These are phyloP conservation scores for Pythium plurisporium DNA, from an alignment of 352 stramenopile species.

Conservation along the genomic window DNA sequence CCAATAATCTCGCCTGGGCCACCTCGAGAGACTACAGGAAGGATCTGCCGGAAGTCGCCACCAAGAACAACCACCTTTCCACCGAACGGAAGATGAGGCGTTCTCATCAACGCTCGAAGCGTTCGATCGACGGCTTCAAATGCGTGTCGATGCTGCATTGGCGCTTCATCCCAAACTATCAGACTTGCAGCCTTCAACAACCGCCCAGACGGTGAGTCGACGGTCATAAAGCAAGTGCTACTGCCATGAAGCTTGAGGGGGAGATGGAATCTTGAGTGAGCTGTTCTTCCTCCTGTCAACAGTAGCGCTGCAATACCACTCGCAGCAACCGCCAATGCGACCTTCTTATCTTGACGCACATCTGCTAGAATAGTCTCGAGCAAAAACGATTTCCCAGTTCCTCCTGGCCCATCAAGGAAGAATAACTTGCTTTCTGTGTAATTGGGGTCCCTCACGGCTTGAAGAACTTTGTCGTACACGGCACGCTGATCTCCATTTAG, in stretches of 20 bases:
- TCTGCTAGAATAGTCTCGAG: conserved; percentile 21
- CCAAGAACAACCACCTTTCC: conserved; percentile 7
- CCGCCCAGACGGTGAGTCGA: background rate
- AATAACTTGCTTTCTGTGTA: conserved; percentile 9
- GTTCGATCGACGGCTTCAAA: conserved; percentile 8
- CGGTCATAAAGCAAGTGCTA: background rate
- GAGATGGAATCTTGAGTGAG: conserved; percentile 25
- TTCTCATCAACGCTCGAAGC: background rate
- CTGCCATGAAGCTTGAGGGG: background rate
- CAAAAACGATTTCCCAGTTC: conserved; percentile 31
- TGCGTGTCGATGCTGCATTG: background rate
- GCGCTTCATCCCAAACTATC: conserved; percentile 4
- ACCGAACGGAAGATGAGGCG: background rate
- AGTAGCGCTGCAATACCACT: conserved; percentile 28
- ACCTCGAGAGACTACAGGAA: background rate
- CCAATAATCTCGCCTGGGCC: background rate
- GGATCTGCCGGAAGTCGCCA: conserved; percentile 15
- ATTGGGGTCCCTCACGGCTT: background rate
- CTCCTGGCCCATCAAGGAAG: conserved; percentile 27
- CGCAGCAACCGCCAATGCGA: no score
- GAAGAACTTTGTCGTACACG: conserved; percentile 21
- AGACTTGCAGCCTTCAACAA: background rate
- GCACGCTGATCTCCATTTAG: conserved; percentile 5
- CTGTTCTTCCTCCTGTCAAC: conserved; percentile 23
- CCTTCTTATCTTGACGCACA: no score